Evolutionary conservation across 164 flowering plant species (phyloP).

Genomic region (Vitis labrusca): DNA sequence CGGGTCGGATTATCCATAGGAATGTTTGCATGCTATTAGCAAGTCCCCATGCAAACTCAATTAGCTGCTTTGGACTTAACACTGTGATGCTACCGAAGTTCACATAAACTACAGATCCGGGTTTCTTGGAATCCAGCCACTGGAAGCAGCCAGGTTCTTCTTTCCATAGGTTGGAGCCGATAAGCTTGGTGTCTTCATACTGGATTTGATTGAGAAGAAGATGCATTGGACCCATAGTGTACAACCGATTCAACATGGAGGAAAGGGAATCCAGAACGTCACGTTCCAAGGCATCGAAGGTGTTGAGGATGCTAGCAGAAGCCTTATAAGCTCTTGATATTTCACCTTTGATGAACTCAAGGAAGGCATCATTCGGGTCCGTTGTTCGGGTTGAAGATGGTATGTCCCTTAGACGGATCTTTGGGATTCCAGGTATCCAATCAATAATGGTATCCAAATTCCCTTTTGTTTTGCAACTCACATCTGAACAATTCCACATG

Average conservation of each 20-base stretch:
- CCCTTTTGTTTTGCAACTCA: conserved; percentile 31
- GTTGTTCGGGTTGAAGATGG: conserved; percentile 34
- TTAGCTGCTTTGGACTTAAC: conserved; percentile 31
- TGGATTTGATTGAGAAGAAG: conserved; percentile 14
- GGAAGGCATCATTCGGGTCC: conserved; percentile 27
- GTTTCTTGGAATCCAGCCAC: conserved; percentile 47
- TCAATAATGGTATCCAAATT: conserved; percentile 38
- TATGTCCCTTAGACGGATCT: conserved; percentile 36
- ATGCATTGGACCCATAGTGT: conserved; percentile 45
- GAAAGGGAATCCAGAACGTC: conserved; percentile 30
- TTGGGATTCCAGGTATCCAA: conserved; percentile 41
- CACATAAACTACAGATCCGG: conserved; percentile 45
- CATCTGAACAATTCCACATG: conserved; percentile 20
- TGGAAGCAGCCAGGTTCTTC: conserved; percentile 38
- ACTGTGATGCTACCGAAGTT: conserved; percentile 54
- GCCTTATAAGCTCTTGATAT: conserved; percentile 14
- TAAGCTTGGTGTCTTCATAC: conserved; percentile 4
- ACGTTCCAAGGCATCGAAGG: conserved; percentile 32
- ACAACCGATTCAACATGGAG: conserved; percentile 16
- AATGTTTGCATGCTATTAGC: conserved; percentile 40
- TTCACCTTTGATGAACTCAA: conserved; percentile 17
- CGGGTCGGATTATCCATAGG: conserved; percentile 56
- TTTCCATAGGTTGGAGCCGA: conserved; percentile 48
- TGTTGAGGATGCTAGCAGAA: conserved; percentile 34
- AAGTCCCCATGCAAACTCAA: conserved; percentile 60